phyloP scores from a whole-genome alignment of 345 rosid genomes.

The Excoecaria agallocha region DNA sequence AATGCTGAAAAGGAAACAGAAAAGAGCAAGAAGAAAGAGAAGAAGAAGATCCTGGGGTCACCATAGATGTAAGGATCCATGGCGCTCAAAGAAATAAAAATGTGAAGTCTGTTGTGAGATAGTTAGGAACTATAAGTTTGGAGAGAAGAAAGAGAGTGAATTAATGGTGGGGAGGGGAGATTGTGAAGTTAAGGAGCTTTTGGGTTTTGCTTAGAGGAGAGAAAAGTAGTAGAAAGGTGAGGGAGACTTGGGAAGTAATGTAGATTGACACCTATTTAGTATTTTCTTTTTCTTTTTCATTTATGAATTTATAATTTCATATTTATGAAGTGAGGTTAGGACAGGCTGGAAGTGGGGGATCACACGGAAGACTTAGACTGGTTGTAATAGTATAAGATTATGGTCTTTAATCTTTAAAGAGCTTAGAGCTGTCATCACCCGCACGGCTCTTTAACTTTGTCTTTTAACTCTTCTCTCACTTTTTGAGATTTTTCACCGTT shows the following conservation, averaged over 20 bases:
- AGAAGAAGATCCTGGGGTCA: slow-evolving; percentile 27
- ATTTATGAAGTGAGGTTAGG: not conserved
- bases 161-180: not conserved
- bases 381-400: not conserved
- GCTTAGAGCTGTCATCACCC: not conserved
- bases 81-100: slow-evolving; percentile 26
- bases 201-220: slow-evolving; percentile 12
- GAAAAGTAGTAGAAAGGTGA: slow-evolving; percentile 1
- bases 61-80: slow-evolving; percentile 55
- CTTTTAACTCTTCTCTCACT: not conserved
- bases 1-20: slow-evolving; percentile 40
- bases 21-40: slow-evolving; percentile 22
- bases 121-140: too few relatives aligned
- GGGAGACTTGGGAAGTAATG: not conserved
- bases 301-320: not conserved
- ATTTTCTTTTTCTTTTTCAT: not conserved
- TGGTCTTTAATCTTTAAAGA: not conserved
- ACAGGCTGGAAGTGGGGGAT: slow-evolving; percentile 58
- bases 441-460: not conserved
- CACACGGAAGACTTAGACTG: slow-evolving; percentile 17
- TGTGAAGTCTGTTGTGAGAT: not conserved
- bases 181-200: not conserved
- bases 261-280: slow-evolving; percentile 2
- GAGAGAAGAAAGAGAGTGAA: not conserved
- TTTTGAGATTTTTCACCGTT: not conserved